These are phyloP conservation scores for Exophiala phaeomuriformis DNA, from an alignment of 2,329 filamentous ascomycete species.

Conservation along the genomic window DNA sequence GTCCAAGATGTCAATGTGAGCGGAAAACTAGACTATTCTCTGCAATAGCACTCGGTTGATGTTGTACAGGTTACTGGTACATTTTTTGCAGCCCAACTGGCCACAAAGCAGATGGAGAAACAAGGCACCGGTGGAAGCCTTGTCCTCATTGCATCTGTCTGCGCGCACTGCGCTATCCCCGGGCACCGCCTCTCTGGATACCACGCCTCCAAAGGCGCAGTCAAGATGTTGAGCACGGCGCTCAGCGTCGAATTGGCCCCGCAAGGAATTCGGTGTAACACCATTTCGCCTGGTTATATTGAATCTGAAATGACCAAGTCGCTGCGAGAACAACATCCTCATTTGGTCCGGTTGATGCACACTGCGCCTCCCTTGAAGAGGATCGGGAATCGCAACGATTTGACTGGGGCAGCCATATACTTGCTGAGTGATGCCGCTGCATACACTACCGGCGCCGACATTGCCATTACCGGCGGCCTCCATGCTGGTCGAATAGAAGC, in stretches of 20 bases:
- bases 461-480: slow-evolving; percentile 33
- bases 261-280: slow-evolving; percentile 64
- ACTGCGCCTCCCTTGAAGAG: slow-evolving; percentile 36
- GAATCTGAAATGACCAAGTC: slow-evolving; percentile 35
- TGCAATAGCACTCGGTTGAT: slow-evolving; percentile 19
- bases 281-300: slow-evolving; percentile 67
- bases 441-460: slow-evolving; percentile 37
- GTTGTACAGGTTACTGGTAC: slow-evolving; percentile 41
- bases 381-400: slow-evolving; percentile 35
- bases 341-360: slow-evolving; percentile 27
- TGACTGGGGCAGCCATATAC: slow-evolving; percentile 38
- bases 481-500: slow-evolving; percentile 28
- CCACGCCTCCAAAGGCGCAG: slow-evolving; percentile 38
- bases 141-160: slow-evolving; percentile 23
- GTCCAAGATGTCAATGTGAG: slow-evolving; percentile 41
- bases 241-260: slow-evolving; percentile 67
- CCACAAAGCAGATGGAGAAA: slow-evolving; percentile 45
- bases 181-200: slow-evolving; percentile 32
- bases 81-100: slow-evolving; percentile 44
- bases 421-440: slow-evolving; percentile 37
- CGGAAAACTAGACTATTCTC: slow-evolving; percentile 22
- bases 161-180: slow-evolving; percentile 12
- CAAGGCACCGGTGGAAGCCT: slow-evolving; percentile 37
- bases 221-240: slow-evolving; percentile 44
- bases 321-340: slow-evolving; percentile 3